Conservation (phyloP, 2,329 filamentous ascomycete genomes). For the Colletotrichum coccodes region DNA sequence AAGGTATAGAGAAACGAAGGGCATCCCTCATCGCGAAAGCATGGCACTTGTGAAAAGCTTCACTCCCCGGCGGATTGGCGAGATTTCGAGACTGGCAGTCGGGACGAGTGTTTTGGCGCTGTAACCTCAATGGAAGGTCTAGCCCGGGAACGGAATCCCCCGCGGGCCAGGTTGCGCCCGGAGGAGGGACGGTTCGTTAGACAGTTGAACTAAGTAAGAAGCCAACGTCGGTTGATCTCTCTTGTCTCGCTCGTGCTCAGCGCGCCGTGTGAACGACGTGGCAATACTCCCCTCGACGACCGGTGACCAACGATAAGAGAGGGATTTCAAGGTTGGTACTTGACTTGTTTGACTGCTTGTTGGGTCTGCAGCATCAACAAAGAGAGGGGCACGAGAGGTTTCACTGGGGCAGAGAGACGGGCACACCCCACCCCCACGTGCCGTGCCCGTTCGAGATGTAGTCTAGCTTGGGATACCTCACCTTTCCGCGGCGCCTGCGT, state of each 20-base stretch:
- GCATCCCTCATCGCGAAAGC: background rate
- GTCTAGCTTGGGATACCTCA: background rate
- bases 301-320: conserved; percentile 3
- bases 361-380: background rate
- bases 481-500: background rate
- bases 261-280: background rate
- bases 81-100: background rate
- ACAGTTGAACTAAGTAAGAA: background rate
- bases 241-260: background rate
- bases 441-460: background rate
- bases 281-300: background rate
- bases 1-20: background rate
- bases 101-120: background rate
- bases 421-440: conserved; percentile 5
- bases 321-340: background rate
- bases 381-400: too few relatives aligned
- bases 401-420: background rate
- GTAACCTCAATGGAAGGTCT: background rate
- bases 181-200: background rate
- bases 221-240: background rate
- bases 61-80: background rate
- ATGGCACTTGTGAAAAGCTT: background rate
- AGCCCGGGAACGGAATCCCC: conserved; percentile 1
- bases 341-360: background rate
- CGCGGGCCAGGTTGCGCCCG: background rate